phyloP scores from a whole-genome alignment of 75 land plant genomes.

The Pinus tabuliformis region DNA sequence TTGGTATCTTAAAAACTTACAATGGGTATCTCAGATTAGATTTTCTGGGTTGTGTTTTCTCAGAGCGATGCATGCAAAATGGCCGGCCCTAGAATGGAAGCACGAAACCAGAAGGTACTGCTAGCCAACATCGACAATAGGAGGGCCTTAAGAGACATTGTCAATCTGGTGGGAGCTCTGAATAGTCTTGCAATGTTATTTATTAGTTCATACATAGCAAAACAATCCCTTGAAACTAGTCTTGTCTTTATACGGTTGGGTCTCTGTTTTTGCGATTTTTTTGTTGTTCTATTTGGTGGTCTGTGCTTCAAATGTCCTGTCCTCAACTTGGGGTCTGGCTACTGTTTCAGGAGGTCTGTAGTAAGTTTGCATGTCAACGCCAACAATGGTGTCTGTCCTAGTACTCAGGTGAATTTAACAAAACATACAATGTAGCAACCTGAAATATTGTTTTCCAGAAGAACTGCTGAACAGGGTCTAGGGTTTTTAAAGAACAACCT shows the following conservation, averaged over 20 bases:
- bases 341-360: slow-evolving; percentile 42
- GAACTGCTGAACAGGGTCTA: too few relatives aligned
- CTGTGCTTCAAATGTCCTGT: background rate
- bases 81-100: background rate
- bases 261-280: background rate
- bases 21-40: background rate
- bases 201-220: background rate
- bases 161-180: slow-evolving; percentile 50
- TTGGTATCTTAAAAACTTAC: background rate
- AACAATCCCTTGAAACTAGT: background rate
- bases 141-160: slow-evolving; percentile 79
- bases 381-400: background rate
- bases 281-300: background rate
- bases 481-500: too few relatives aligned
- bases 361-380: slow-evolving; percentile 23
- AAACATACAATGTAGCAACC: too few relatives aligned
- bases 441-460: background rate
- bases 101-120: slow-evolving; percentile 19
- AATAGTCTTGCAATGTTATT: slow-evolving; percentile 17
- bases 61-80: background rate
- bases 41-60: background rate
- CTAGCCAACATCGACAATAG: slow-evolving; percentile 36
- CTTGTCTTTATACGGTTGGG: background rate
- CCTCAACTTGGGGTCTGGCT: background rate
- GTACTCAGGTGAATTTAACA: slow-evolving; percentile 3